These are phyloP conservation scores for Dipteronia dyeriana DNA, from an alignment of 345 rosid species.

Conservation along the genomic window DNA sequence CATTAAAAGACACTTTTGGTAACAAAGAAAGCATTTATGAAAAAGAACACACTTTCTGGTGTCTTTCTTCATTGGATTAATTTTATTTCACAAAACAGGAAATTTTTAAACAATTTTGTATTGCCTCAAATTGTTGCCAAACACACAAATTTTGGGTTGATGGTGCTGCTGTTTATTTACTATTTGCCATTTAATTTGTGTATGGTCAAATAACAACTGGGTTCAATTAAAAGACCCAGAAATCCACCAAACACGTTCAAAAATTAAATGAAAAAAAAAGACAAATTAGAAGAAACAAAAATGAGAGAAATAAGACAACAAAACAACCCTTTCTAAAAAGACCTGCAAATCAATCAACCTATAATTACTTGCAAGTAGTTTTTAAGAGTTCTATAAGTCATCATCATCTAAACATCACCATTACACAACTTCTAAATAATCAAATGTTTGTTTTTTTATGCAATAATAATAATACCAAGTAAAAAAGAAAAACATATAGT, in stretches of 20 bases:
- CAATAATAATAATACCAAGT: conserved; percentile 2
- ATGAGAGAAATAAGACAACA: too few species aligned
- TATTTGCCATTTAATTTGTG: not conserved
- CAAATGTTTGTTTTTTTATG: not conserved
- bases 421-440: conserved; percentile 28
- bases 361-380: not conserved
- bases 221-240: not conserved
- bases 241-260: not conserved
- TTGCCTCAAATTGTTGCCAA: not conserved
- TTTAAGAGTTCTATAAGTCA: conserved; percentile 14
- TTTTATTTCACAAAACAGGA: not conserved
- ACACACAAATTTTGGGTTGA: too few species aligned
- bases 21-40: not conserved
- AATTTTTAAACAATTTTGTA: not conserved
- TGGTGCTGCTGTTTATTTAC: too few species aligned
- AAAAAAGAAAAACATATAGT: conserved; percentile 2
- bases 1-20: not conserved
- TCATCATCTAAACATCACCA: conserved; percentile 13
- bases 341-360: not conserved
- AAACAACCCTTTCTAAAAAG: not conserved
- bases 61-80: not conserved
- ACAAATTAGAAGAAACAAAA: not conserved
- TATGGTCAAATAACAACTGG: not conserved
- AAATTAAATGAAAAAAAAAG: not conserved
- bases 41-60: not conserved